Evolutionary conservation across 2,329 filamentous ascomycete species (phyloP), one percentile per base, ranked within the genome.

Genomic region (Berkeleyomyces basicola): DNA sequence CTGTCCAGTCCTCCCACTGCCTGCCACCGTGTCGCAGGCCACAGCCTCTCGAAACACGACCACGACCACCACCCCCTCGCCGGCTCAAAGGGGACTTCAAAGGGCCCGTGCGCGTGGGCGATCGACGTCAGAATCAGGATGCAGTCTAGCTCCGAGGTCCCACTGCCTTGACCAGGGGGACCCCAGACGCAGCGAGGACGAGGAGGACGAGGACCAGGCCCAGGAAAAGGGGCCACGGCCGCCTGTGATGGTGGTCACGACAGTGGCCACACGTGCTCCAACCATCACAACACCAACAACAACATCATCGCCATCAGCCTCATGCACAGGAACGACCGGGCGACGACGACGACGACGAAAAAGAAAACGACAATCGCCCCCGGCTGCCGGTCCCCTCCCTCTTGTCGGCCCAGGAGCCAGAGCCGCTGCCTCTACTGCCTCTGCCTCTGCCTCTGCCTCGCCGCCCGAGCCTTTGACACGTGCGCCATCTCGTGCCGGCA

Each of bases 41-140:
- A 23, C 23, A 23, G 23, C 23, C 23, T 23, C 23, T 23, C 23
- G 23, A 23, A 23, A 23, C 23, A 23, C 23, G 23, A 23, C 23
- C 23, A 23, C 23, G 23, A 2, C 23, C 23, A 23, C 23, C 10
- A 7, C 7, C 40, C 10, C 51, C 51, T 36, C 51, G n/a, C 37
- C 33, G 10, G n/a, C 31, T n/a, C 51, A 16, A 14, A 33, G 3
- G 10, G 10, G 10, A 36, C 43, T 62, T 62, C 46, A 53, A 63
- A 53, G 55, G 61, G 23, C 53, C 43, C 44, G 36, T 31, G 49
- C 43, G 37, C 49, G 49, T 33, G 39, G 62, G 36, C 49, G 62
- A 63, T 63, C 62, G 31, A 63, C 58, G 62, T 63, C 62, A 63
- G 58, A 63, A 51, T 33, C 62, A 53, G 62, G 23, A 40, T 57